Base-by-base conservation (phyloP, 2,329 filamentous ascomycete genomes). In the Canariomyces notabilis region DNA sequence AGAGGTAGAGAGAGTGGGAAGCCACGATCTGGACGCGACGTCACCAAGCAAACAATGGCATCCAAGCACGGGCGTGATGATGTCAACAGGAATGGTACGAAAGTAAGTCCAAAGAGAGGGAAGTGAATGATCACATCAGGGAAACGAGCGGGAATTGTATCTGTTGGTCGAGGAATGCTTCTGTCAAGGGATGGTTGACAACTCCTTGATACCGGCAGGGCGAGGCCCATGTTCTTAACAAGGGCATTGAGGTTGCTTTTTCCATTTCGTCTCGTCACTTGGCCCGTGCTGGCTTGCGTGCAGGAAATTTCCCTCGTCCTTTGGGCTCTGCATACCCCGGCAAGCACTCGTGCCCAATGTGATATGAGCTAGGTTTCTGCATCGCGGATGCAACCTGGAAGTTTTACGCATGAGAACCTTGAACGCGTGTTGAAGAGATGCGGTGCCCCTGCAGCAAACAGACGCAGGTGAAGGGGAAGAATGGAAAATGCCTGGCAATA, bases 311-410 rank as follows among this genome's bases (percentile, higher is more conserved):
- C 31, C n/a, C n/a, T 23, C 20, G 14, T 35, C 14, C 16, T n/a
- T 35, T 15, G n/a, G 12, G 14, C 33, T 16, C 4, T 8, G 14
- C 33, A 19, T n/a, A 23, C 40, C 40, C 33, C 21, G 40, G 33
- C 12, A 21, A 20, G 40, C 34, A 22, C 40, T 42, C n/a, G 40
- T 26, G 40, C 38, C 18, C 31, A 36, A 36, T 43, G 32, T 43
- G 40, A 36, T 32, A 42, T 33, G 8, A 20, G 16, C 19, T 43
- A n/a, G 20, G 21, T 23, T 15, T 31, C 12, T 41, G 38, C 33
- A 35, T 35, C 15, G 33, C 9, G 18, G 33, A 20, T 35, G 33
- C 33, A 35, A 20, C 33, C 18, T 35, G n/a, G 18, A 35, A 35
- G 7, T 15, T 16, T 15, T 16, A 15, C 3, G 9, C 12, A 19